These are phyloP conservation scores for Collybiopsis confluens DNA, from an alignment of 768 basidiomycete species.

Conservation along the genomic window DNA sequence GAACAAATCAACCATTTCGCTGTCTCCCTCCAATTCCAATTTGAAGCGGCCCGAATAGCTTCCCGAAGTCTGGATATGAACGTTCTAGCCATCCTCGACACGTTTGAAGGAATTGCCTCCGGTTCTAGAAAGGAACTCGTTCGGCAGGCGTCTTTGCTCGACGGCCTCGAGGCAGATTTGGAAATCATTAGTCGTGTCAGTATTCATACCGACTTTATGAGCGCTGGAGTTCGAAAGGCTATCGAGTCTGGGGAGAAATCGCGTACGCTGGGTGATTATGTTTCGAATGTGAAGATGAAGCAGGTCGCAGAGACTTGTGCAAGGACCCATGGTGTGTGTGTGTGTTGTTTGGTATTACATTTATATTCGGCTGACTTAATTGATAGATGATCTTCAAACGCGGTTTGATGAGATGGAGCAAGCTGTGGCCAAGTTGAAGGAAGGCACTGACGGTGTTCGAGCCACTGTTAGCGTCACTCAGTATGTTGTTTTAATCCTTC, in stretches of 20 bases:
- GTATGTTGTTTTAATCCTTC: constrained; percentile 28
- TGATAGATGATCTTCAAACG: constrained; percentile 51
- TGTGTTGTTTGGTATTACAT: background rate
- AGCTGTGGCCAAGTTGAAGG: constrained; percentile 46
- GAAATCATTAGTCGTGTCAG: constrained; percentile 62
- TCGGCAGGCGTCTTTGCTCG: constrained; percentile 59
- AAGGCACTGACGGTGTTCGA: constrained; percentile 59
- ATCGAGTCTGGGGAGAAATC: constrained; percentile 68
- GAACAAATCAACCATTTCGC: constrained; percentile 53
- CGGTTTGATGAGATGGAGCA: constrained; percentile 54
- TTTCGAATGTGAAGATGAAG: constrained; percentile 73
- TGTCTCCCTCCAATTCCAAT: constrained; percentile 57
- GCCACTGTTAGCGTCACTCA: constrained; percentile 38
- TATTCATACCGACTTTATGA: constrained; percentile 76
- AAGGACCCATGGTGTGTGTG: constrained; percentile 58
- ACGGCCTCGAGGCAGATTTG: constrained; percentile 65
- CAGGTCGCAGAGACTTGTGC: constrained; percentile 72
- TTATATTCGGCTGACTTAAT: constrained; percentile 6
- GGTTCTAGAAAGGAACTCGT: constrained; percentile 62
- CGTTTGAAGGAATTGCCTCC: constrained; percentile 57
- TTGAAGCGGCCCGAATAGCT: constrained; percentile 71
- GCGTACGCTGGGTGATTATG: constrained; percentile 76
- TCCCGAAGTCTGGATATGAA: constrained; percentile 67
- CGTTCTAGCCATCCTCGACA: constrained; percentile 65
- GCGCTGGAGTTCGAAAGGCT: constrained; percentile 56